Percentiles rank a stretch among this genome's conserved stretches.
Evolutionary conservation across 2,329 filamentous ascomycete genomes (phyloP).

Genomic region (Penicillium fuscoglaucum): DNA sequence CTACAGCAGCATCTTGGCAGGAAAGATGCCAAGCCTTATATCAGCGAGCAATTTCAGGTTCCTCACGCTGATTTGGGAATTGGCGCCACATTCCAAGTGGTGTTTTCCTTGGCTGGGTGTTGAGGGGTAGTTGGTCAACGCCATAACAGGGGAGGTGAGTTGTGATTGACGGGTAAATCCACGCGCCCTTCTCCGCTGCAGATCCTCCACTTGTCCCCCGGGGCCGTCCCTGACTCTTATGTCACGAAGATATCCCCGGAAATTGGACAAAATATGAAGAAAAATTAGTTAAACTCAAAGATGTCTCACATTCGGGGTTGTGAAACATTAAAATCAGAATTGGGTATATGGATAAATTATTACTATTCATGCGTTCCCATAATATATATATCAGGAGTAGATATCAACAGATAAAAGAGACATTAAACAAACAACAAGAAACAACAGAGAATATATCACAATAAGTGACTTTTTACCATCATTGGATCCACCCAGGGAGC

Average conservation of each 20-base stretch:
- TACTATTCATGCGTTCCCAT: not conserved
- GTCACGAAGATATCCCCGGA: no score
- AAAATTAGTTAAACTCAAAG: no score
- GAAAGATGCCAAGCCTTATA: not conserved
- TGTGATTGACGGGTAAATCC: constrained; percentile 24
- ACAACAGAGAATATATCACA: not conserved
- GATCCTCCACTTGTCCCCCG: constrained; percentile 14
- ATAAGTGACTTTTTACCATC: no score
- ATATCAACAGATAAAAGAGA: not conserved
- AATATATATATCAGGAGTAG: not conserved
- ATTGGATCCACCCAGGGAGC: not conserved
- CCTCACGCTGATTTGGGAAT: not conserved
- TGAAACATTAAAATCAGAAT: no score
- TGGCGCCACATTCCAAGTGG: not conserved
- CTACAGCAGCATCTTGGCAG: not conserved
- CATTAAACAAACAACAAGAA: not conserved
- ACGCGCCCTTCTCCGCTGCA: constrained; percentile 11
- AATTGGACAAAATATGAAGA: no score
- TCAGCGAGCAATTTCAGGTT: not conserved
- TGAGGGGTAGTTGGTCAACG: not conserved
- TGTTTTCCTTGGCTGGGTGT: not conserved
- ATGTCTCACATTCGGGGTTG: no score
- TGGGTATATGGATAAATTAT: no score
- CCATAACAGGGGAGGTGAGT: not conserved
- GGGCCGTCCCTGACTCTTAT: not conserved